Evolutionary conservation across 441 rosid species (phyloP).

Genomic region (Bocquillonia castaneifolia): DNA sequence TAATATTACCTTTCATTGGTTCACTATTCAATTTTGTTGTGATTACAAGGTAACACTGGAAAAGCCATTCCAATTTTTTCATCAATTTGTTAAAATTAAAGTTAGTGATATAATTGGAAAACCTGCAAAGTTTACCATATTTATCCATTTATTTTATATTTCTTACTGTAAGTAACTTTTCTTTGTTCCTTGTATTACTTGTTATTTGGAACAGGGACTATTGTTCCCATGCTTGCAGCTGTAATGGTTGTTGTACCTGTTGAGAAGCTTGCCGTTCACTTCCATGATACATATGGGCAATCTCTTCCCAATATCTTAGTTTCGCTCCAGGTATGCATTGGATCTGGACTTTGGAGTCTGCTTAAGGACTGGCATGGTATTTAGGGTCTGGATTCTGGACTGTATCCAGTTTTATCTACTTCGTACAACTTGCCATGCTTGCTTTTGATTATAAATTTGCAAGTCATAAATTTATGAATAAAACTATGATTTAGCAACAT

Average conservation of each 20-base stretch:
- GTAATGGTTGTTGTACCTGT: constrained; percentile 77
- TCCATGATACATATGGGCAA: constrained; percentile 97
- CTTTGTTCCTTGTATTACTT: neutral
- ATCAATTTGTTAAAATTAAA: no score
- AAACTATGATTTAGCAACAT: neutral
- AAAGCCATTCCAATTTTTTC: no score
- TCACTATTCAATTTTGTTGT: neutral
- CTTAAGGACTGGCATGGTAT: neutral
- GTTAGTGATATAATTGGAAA: neutral
- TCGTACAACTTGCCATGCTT: neutral
- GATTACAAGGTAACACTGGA: neutral
- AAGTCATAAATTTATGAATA: no score
- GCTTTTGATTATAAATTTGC: neutral
- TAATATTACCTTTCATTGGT: neutral
- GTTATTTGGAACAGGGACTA: constrained; percentile 50
- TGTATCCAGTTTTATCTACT: neutral
- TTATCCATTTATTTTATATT: no score
- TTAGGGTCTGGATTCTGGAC: neutral
- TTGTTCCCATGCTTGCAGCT: constrained; percentile 85
- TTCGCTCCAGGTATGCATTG: constrained; percentile 71
- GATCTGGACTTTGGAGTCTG: neutral
- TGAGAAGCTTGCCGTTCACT: constrained; percentile 84
- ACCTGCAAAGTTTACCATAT: neutral
- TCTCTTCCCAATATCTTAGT: constrained; percentile 80
- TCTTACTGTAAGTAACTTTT: no score